Evolutionary conservation across 345 rosid species (phyloP).

Genomic region (Eutrema japonicum): DNA sequence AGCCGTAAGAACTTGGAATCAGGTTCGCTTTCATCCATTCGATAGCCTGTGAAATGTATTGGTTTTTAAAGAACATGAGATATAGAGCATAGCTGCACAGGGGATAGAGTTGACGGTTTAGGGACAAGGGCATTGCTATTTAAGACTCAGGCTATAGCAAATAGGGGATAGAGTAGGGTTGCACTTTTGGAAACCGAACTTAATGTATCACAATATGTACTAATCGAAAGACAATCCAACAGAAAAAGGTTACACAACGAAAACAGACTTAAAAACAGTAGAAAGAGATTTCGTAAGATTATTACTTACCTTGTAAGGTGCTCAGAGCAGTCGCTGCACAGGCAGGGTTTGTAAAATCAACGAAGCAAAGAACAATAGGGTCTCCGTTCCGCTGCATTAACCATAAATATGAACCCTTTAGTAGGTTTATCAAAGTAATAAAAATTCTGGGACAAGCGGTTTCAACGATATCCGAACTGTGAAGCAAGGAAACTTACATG

Average conservation of each 20-base stretch:
- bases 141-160: neutral
- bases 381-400: slow-evolving; percentile 80
- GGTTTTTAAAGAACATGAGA: slow-evolving; percentile 1
- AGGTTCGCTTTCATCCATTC: slow-evolving; percentile 75
- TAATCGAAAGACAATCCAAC: neutral
- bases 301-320: slow-evolving; percentile 78
- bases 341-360: slow-evolving; percentile 79
- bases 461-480: neutral
- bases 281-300: slow-evolving; percentile 19
- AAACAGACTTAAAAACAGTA: neutral
- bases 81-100: neutral
- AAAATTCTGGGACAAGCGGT: neutral
- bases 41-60: slow-evolving; percentile 59
- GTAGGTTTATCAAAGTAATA: neutral
- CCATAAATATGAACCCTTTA: neutral
- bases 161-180: neutral
- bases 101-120: slow-evolving; percentile 2
- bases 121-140: neutral
- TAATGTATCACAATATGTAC: neutral
- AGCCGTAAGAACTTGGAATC: slow-evolving; percentile 80
- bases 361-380: slow-evolving; percentile 84
- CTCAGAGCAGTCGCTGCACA: slow-evolving; percentile 93
- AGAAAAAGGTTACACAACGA: neutral
- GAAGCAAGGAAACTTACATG: slow-evolving; percentile 52
- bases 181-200: neutral